phyloP scores from a whole-genome alignment of 805 yeast species.

The Pichia cephalocereana region DNA sequence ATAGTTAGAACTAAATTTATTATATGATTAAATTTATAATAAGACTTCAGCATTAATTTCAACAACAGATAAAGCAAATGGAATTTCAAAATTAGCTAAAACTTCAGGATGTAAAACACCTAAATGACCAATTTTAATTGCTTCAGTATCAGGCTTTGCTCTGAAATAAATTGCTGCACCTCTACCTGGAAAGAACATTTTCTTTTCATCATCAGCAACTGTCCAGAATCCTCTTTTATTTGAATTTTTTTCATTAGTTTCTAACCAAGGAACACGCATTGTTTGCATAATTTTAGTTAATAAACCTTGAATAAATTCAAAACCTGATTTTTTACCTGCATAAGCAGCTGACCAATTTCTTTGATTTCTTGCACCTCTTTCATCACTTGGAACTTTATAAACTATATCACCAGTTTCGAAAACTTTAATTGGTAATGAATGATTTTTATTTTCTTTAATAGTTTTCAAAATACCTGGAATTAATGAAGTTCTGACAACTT shows the following conservation, averaged over 20 bases:
- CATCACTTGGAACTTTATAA: slow-evolving; percentile 62
- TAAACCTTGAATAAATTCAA: slow-evolving; percentile 89
- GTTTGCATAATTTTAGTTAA: slow-evolving; percentile 95
- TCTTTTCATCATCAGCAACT: slow-evolving; percentile 54
- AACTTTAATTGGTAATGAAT: slow-evolving; percentile 87
- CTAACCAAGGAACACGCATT: slow-evolving; percentile 79
- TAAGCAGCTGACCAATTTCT: slow-evolving; percentile 92
- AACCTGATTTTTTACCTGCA: slow-evolving; percentile 93
- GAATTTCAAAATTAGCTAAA: slow-evolving; percentile 74
- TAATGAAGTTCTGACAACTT: slow-evolving; percentile 92
- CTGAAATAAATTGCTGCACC: slow-evolving; percentile 84
- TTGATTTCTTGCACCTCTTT: slow-evolving; percentile 85
- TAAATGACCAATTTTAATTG: slow-evolving; percentile 62
- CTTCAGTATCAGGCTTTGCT: slow-evolving; percentile 47
- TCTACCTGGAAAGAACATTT: slow-evolving; percentile 92
- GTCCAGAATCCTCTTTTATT: slow-evolving; percentile 80
- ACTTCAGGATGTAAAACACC: slow-evolving; percentile 98
- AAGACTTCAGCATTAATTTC: slow-evolving; percentile 88
- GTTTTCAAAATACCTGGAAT: slow-evolving; percentile 94
- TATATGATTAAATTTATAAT: slow-evolving; percentile 33
- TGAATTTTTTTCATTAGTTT: slow-evolving; percentile 38
- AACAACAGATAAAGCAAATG: slow-evolving; percentile 85
- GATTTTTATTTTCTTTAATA: slow-evolving; percentile 91
- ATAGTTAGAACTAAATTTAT: too few relatives aligned
- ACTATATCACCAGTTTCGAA: slow-evolving; percentile 95